A percentile compares a stretch with the other conserved stretches of the same genome.
Evolutionary conservation across 805 yeast genomes (phyloP).

Genomic region (Myxozyma melibiosi): DNA sequence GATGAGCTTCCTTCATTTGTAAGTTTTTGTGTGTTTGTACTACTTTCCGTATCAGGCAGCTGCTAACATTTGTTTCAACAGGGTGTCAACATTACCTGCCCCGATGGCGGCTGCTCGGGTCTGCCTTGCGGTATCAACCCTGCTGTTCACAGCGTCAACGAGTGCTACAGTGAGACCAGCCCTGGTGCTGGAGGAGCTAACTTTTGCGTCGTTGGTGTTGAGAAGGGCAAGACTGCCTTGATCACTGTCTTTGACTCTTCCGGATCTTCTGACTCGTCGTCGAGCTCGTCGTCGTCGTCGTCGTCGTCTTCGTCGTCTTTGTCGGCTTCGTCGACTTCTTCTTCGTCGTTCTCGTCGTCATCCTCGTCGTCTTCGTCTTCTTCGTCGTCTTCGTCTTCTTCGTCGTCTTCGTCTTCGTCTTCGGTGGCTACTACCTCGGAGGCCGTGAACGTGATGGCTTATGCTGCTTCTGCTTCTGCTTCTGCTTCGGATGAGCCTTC

Average conservation of each 20-base stretch:
- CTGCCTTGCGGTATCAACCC: conserved; percentile 83
- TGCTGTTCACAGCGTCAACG: conserved; percentile 58
- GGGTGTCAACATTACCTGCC: conserved; percentile 76
- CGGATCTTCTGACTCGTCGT: conserved; percentile 4
- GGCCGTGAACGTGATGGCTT: background rate
- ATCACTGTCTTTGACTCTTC: conserved; percentile 62
- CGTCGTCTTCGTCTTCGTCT: conserved; percentile 7
- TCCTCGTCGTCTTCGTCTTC: background rate
- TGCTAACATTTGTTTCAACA: conserved; percentile 60
- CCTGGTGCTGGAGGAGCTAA: conserved; percentile 66
- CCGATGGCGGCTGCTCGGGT: conserved; percentile 72
- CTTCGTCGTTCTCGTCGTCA: conserved; percentile 8
- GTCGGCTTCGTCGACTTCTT: background rate
- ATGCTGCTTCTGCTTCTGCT: background rate
- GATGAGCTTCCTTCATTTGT: conserved; percentile 39
- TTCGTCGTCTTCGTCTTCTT: background rate
- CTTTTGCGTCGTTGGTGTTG: conserved; percentile 84
- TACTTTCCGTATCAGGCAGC: background rate
- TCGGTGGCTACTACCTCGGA: background rate
- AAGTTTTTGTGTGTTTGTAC: conserved; percentile 1
- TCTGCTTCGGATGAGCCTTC: conserved; percentile 7
- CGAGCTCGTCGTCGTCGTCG: background rate
- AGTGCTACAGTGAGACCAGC: conserved; percentile 49
- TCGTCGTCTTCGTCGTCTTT: background rate
- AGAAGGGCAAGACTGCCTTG: conserved; percentile 60